Base-by-base conservation (phyloP, 2,329 filamentous ascomycete genomes). In the Fusarium sp. region DNA sequence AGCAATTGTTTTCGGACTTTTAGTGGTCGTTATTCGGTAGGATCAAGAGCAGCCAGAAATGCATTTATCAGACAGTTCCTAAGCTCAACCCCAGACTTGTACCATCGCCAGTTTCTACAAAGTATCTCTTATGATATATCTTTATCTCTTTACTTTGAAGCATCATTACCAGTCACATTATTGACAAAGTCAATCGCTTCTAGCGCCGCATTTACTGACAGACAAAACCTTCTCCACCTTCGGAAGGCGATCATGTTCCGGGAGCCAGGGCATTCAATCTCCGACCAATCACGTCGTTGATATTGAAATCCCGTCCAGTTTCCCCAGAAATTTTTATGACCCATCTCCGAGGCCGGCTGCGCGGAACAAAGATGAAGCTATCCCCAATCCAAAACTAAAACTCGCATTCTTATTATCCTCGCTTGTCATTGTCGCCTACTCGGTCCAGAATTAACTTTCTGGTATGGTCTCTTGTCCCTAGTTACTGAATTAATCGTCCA, bases 301-400 rank as follows among this genome's bases (percentile, higher is more conserved):
- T 22, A 67, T 67, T 67, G 62, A 56, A 52, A 47, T 67, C 46
- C 64, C 45, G 46, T n/a, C 30, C 18, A 2, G 14, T 52, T 67
- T 51, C 64, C 64, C 63, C 63, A 63, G 57, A 34, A 67, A 44
- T 44, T 67, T 67, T 62, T 67, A 34, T 67, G 63, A 63, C 48
- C 49, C 49, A 63, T 67, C 63, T 66, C 64, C 63, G 63, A 66
- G 61, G 63, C 61, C 63, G 63, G 63, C 61, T 66, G 52, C 29
- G 37, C 30, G 59, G 18, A 66, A 32, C 20, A 61, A 54, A 61
- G 25, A 61, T 66, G 63, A 66, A 67, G 61, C 63, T 66, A 66
- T 66, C 55, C 48, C 61, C 61, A 67, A 61, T n/a, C 37, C 45
- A 55, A 66, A 66, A 20, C 42, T 55, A 49, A 67, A 61, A 44